These are phyloP conservation scores for Phytophthora europaea DNA, from an alignment of 352 stramenopile genomes.

Conservation along the genomic window DNA sequence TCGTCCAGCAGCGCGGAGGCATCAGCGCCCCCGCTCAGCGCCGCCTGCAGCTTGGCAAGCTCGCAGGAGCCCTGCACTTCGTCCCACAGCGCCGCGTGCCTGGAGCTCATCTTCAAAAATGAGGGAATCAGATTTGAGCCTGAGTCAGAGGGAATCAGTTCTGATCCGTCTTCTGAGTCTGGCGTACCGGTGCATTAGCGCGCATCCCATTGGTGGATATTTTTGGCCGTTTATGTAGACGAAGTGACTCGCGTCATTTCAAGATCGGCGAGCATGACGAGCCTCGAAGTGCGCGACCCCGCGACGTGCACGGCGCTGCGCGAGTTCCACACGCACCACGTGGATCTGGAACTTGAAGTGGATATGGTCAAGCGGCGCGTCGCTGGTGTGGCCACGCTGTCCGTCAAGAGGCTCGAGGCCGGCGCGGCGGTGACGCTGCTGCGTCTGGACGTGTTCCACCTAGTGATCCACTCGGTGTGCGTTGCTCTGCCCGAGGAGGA, in stretches of 20 bases:
- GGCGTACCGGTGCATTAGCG: neutral
- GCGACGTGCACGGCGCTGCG: slow-evolving; percentile 69
- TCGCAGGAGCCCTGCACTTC: slow-evolving; percentile 77
- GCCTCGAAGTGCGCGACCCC: slow-evolving; percentile 44
- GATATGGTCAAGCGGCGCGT: slow-evolving; percentile 47
- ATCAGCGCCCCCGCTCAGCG: slow-evolving; percentile 27
- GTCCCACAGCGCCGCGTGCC: slow-evolving; percentile 67
- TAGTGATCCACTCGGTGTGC: slow-evolving; percentile 60
- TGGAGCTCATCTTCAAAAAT: slow-evolving; percentile 33
- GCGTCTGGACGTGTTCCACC: slow-evolving; percentile 71
- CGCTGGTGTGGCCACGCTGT: slow-evolving; percentile 45
- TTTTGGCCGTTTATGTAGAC: slow-evolving; percentile 13
- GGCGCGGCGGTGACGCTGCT: slow-evolving; percentile 22
- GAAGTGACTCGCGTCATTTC: slow-evolving; percentile 10
- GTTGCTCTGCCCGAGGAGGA: slow-evolving; percentile 25
- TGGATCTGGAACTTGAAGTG: slow-evolving; percentile 62
- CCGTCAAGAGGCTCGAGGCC: slow-evolving; percentile 37
- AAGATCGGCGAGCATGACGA: slow-evolving; percentile 13
- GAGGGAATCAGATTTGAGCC: neutral
- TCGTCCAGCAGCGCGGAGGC: slow-evolving; percentile 55
- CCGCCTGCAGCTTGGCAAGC: slow-evolving; percentile 44
- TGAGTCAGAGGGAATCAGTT: neutral
- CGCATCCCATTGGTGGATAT: neutral
- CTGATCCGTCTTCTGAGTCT: too few species aligned
- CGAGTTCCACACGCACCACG: slow-evolving; percentile 63